Base-by-base conservation (phyloP, 805 yeast genomes). In the Teunomyces tritomae region DNA sequence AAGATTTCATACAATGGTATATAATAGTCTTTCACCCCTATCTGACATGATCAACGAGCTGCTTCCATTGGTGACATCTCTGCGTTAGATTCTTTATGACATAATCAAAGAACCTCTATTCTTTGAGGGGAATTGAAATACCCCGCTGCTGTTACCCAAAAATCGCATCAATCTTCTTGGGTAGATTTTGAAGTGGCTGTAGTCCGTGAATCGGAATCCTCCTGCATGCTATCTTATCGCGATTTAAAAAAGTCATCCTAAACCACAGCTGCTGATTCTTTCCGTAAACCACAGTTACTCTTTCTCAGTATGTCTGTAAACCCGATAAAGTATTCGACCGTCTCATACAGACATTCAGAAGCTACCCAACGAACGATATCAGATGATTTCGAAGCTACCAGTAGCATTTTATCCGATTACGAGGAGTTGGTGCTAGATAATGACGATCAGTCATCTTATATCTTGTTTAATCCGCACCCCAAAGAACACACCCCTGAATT, bases 1-100 rank as follows among this genome's bases (percentile, higher is more conserved):
- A 48, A 41, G 49, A 34, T 37, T 13, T 37, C 29, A 37, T 37
- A 37, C 40, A 37, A 37, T 37, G 40, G 46, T 45, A 47, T 39
- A 45, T 36, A 50, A 45, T 72, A 73, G 89, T 87, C 94, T 87
- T 87, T 87, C 92, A 88, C 95, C 88, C 95, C 95, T 87, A 87
- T 87, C 95, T 87, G 94, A 86, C 57, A 37, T 13, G 40, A 37
- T 37, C 28, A 24, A 37, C 34, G 13, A 13, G 24, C 9, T 8
- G 17, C 5, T 13, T 32, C 17, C 16, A 32, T 13, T 16, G 17
- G 3, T 32, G 13, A 13, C 34, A 32, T 13, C 17, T 32, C 13
- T 13, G 2, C 34, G 17, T n/a, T 16, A 32, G 34, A 32, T 32
- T 32, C 34, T 8, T 32, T 32, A 29, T 34, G 20, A 9, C 10